A percentile compares a stretch with the other conserved stretches of the same genome.
phyloP scores from a whole-genome alignment of 768 basidiomycete species.

The Russula lepida region DNA sequence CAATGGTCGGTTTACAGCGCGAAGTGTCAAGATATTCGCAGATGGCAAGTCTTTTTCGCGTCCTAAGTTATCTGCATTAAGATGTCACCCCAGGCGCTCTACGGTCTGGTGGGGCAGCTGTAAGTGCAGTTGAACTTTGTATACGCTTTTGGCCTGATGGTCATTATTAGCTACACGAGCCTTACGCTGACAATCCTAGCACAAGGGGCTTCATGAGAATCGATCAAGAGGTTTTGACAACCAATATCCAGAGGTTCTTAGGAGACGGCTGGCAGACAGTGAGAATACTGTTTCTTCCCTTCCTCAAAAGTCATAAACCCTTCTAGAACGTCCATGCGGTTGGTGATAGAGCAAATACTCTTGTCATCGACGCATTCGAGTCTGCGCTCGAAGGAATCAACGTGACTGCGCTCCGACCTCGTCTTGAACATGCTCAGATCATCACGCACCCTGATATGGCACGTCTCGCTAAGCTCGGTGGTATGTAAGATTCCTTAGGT shows the following conservation, averaged over 20 bases:
- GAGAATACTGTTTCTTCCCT: slow-evolving; percentile 25
- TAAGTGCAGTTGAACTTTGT: slow-evolving; percentile 27
- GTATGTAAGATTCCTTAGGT: slow-evolving; percentile 33
- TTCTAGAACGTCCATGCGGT: slow-evolving; percentile 79
- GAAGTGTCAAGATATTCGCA: slow-evolving; percentile 75
- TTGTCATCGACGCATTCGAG: slow-evolving; percentile 81
- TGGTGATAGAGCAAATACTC: slow-evolving; percentile 79
- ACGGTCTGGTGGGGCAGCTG: slow-evolving; percentile 84
- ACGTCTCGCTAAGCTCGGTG: slow-evolving; percentile 70
- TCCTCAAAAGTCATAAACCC: neutral
- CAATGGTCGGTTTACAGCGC: slow-evolving; percentile 56
- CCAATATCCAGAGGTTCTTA: slow-evolving; percentile 61
- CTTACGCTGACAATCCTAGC: slow-evolving; percentile 70
- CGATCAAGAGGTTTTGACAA: slow-evolving; percentile 48
- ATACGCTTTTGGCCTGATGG: slow-evolving; percentile 1
- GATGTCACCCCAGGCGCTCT: slow-evolving; percentile 53
- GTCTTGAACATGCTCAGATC: slow-evolving; percentile 90
- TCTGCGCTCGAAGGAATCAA: slow-evolving; percentile 50
- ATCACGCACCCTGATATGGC: slow-evolving; percentile 67
- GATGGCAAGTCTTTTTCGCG: slow-evolving; percentile 38
- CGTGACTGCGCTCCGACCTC: slow-evolving; percentile 58
- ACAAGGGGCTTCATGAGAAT: slow-evolving; percentile 75
- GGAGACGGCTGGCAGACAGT: slow-evolving; percentile 88
- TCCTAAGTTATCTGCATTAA: neutral
- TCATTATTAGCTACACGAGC: slow-evolving; percentile 55